phyloP scores from a whole-genome alignment of 805 yeast species.

The Suhomyces canberraensis region DNA sequence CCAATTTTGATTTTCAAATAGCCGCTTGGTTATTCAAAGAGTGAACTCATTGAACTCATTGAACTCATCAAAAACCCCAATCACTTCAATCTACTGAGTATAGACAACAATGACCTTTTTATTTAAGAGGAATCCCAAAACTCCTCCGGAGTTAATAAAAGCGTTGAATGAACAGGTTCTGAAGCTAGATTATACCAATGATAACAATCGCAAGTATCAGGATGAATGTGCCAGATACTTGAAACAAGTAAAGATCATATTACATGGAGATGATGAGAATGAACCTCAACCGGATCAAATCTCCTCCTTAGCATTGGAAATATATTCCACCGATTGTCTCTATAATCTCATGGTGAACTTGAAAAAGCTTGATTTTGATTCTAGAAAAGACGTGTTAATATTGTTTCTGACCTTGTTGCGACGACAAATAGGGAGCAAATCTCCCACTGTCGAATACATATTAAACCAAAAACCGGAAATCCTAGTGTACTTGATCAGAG shows the following conservation, averaged over 20 bases:
- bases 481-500: conserved; percentile 56
- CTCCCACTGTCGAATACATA: conserved; percentile 86
- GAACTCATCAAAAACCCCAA: no score
- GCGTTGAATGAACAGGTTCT: conserved; percentile 69
- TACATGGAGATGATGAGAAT: conserved; percentile 67
- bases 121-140: conserved; percentile 86
- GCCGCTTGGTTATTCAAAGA: no score
- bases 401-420: conserved; percentile 75
- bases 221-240: conserved; percentile 73
- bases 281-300: conserved; percentile 71
- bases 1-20: no score
- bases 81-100: no score
- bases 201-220: conserved; percentile 46
- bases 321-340: conserved; percentile 68
- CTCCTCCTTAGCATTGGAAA: conserved; percentile 74
- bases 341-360: conserved; percentile 58
- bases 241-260: conserved; percentile 58
- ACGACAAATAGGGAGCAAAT: conserved; percentile 69
- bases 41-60: no score
- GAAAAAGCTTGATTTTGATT: conserved; percentile 77
- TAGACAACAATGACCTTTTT: conserved; percentile 92
- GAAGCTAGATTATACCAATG: conserved; percentile 51
- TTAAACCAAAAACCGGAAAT: conserved; percentile 59
- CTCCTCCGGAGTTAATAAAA: conserved; percentile 80
- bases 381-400: conserved; percentile 75